These are phyloP conservation scores for Catharanthus roseus DNA, from an alignment of 257 asterid species.

Conservation along the genomic window DNA sequence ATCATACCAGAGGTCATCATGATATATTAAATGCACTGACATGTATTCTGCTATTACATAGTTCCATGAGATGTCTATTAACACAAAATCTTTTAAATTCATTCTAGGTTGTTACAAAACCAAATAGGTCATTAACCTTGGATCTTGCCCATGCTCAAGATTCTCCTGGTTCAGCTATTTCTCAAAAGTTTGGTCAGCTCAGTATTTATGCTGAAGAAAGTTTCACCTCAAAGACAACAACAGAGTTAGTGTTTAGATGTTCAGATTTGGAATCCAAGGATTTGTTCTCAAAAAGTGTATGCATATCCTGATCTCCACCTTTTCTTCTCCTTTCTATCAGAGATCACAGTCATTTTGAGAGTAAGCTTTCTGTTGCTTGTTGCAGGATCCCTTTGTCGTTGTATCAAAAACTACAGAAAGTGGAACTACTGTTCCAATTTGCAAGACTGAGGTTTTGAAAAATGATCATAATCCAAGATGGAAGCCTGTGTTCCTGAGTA, in stretches of 20 bases:
- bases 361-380: constrained; percentile 26
- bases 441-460: constrained; percentile 95
- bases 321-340: constrained; percentile 14
- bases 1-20: neutral
- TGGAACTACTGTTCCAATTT: constrained; percentile 66
- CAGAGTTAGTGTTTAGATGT: constrained; percentile 77
- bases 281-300: constrained; percentile 91
- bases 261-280: constrained; percentile 88
- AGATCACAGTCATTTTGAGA: constrained; percentile 22
- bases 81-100: constrained; percentile 1
- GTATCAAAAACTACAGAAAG: constrained; percentile 70
- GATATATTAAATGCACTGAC: constrained; percentile 1
- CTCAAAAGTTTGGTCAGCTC: constrained; percentile 59
- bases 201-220: constrained; percentile 78
- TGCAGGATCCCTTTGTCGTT: constrained; percentile 91
- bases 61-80: neutral
- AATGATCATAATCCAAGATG: constrained; percentile 78
- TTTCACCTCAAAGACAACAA: constrained; percentile 69
- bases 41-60: neutral
- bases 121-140: constrained; percentile 50
- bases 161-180: constrained; percentile 37
- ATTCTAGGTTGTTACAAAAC: constrained; percentile 65
- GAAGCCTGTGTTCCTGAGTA: constrained; percentile 65
- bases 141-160: constrained; percentile 49
- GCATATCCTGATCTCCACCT: constrained; percentile 15